phyloP scores from a whole-genome alignment of 257 asterid genomes.

The Salvia miltiorrhiza region DNA sequence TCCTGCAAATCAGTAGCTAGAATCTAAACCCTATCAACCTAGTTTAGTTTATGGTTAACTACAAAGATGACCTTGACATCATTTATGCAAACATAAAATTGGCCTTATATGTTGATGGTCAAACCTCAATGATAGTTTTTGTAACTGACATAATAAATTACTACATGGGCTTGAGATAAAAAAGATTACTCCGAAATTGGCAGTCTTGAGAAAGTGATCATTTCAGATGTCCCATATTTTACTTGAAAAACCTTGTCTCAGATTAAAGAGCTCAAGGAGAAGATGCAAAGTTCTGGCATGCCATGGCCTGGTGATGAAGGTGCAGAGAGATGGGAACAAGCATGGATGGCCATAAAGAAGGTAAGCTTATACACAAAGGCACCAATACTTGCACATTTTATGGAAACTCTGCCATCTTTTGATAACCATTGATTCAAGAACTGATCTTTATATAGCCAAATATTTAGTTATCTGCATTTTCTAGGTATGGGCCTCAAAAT shows the following conservation, averaged over 20 bases:
- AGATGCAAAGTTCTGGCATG: conserved; percentile 91
- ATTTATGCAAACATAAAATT: background rate
- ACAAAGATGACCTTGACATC: background rate
- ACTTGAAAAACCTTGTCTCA: conserved; percentile 34
- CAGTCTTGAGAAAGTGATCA: conserved; percentile 10
- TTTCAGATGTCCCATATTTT: conserved; percentile 2
- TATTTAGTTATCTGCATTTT: background rate
- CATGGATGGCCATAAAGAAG: conserved; percentile 97
- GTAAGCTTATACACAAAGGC: conserved; percentile 30
- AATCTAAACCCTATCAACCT: background rate
- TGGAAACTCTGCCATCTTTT: background rate
- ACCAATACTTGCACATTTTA: background rate
- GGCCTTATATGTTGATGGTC: background rate
- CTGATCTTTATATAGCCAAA: background rate
- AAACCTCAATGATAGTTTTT: background rate
- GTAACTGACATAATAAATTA: background rate
- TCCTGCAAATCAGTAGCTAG: conserved; percentile 2
- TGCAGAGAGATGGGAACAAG: conserved; percentile 89
- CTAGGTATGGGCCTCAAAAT: conserved; percentile 99
- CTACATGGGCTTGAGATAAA: background rate
- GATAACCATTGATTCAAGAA: background rate
- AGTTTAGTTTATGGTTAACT: background rate
- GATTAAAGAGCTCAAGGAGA: conserved; percentile 86
- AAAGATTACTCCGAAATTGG: conserved; percentile 1
- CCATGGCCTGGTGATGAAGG: conserved; percentile 99